Evolutionary conservation across 2,329 filamentous ascomycete genomes (phyloP).

Genomic region (Phialophora tarda): DNA sequence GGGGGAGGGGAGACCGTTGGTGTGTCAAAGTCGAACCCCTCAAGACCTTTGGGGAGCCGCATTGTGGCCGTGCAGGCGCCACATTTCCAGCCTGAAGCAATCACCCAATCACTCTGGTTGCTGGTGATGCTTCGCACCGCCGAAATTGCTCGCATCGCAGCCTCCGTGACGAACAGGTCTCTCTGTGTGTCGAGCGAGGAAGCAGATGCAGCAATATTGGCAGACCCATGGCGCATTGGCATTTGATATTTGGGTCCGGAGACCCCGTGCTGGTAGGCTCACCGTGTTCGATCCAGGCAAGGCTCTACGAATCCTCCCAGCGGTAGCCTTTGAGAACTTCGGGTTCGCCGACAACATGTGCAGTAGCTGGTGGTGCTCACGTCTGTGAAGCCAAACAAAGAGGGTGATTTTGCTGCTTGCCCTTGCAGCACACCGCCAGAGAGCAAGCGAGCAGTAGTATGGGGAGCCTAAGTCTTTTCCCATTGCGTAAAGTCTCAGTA

Average conservation of each 20-base stretch:
- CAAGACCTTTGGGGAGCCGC: slow-evolving; percentile 2
- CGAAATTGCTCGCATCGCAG: not conserved
- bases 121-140: not conserved
- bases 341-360: not conserved
- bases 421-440: not conserved
- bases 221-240: not conserved
- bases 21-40: slow-evolving; percentile 6
- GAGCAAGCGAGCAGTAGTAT: not conserved
- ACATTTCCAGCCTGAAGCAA: not conserved
- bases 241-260: not conserved
- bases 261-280: not conserved
- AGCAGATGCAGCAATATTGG: not conserved
- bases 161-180: not conserved
- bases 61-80: slow-evolving; percentile 14
- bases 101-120: not conserved
- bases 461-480: not conserved
- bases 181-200: not conserved
- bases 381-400: not conserved
- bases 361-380: not conserved
- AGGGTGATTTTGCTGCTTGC: not conserved
- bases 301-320: not conserved
- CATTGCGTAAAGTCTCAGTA: not conserved
- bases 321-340: not conserved
- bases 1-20: not conserved
- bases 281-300: not conserved